Evolutionary conservation across 1,139 yeast species (phyloP).

Genomic region (Debaryomycetaceae sp.): DNA sequence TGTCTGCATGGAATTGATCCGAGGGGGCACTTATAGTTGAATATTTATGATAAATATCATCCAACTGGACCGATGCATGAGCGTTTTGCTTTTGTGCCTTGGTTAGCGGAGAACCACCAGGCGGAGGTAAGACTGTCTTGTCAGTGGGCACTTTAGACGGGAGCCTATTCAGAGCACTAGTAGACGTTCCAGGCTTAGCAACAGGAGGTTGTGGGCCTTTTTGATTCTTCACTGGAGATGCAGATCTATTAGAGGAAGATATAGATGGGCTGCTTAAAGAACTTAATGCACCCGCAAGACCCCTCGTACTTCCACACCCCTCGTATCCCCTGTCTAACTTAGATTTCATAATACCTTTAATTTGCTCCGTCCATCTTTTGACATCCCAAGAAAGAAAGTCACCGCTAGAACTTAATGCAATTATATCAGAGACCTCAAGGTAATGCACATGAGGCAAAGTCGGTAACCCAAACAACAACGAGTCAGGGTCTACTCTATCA

Average conservation of each 20-base stretch:
- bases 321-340: slow-evolving; percentile 73
- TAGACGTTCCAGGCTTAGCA: not conserved
- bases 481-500: slow-evolving; percentile 73
- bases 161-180: not conserved
- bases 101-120: not conserved
- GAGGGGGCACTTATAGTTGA: slow-evolving; percentile 42
- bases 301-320: slow-evolving; percentile 76
- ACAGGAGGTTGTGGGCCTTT: slow-evolving; percentile 4
- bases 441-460: slow-evolving; percentile 86
- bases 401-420: slow-evolving; percentile 16
- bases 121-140: not conserved
- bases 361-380: slow-evolving; percentile 63
- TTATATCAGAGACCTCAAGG: slow-evolving; percentile 40
- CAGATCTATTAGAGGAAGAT: slow-evolving; percentile 5
- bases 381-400: slow-evolving; percentile 55
- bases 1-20: slow-evolving; percentile 30
- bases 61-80: slow-evolving; percentile 40
- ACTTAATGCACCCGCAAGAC: slow-evolving; percentile 56
- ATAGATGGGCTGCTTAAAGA: slow-evolving; percentile 36
- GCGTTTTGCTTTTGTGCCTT: slow-evolving; percentile 6
- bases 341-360: slow-evolving; percentile 60
- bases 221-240: slow-evolving; percentile 5
- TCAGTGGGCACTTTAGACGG: not conserved
- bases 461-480: slow-evolving; percentile 87
- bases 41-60: slow-evolving; percentile 46